Percentiles rank a stretch among this genome's conserved stretches.
Conservation (phyloP, 768 basidiomycete species). For the Hebeloma cylindrosporum region DNA sequence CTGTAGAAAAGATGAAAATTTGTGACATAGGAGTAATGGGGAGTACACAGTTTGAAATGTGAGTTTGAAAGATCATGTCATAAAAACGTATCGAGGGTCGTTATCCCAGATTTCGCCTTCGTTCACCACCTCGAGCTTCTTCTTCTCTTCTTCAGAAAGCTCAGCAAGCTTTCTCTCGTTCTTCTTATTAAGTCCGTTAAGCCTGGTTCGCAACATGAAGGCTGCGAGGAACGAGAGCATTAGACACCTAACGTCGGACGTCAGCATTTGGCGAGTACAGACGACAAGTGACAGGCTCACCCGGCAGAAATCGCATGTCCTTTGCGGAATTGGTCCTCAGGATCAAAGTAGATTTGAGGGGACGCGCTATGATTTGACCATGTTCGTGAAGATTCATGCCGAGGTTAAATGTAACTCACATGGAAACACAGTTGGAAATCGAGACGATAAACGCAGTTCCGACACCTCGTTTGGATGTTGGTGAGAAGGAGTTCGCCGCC, state of each 20-base stretch:
- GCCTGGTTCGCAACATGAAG: conserved; percentile 45
- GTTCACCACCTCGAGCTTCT: conserved; percentile 17
- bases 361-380: conserved; percentile 39
- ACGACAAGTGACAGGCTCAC: conserved; percentile 26
- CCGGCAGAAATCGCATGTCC: conserved; percentile 57
- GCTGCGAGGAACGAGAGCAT: conserved; percentile 43
- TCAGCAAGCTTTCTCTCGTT: conserved; percentile 28
- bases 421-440: conserved; percentile 57
- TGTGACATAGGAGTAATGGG: background rate
- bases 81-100: conserved; percentile 54
- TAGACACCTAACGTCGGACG: conserved; percentile 36
- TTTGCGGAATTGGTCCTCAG: conserved; percentile 48
- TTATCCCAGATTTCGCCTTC: conserved; percentile 45
- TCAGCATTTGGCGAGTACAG: background rate
- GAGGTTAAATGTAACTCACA: conserved; percentile 32
- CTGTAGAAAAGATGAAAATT: too few species aligned
- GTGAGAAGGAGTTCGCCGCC: conserved; percentile 59
- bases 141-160: conserved; percentile 32
- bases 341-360: conserved; percentile 58
- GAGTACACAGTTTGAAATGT: background rate
- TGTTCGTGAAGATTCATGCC: background rate
- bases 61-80: conserved; percentile 47
- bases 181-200: conserved; percentile 41
- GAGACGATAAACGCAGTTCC: conserved; percentile 62
- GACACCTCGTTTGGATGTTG: conserved; percentile 59